A percentile compares a stretch with the other conserved stretches of the same genome.
Evolutionary conservation across 768 basidiomycete species (phyloP).

Genomic region (Fibroporia radiculosa): DNA sequence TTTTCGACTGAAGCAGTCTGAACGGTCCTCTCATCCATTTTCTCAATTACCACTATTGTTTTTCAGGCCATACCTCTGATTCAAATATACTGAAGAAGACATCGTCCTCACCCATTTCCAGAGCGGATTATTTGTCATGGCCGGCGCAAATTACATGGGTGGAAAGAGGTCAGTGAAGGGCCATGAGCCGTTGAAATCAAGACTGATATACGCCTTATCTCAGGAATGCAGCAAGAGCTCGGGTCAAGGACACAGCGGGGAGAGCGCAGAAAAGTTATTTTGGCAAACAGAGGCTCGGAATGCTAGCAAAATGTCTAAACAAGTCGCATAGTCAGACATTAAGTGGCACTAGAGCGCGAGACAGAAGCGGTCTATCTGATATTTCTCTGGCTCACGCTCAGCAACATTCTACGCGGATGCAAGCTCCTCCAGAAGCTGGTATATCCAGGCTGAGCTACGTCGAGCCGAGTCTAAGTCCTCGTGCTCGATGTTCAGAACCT

Average conservation of each 20-base stretch:
- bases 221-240: constrained; percentile 54
- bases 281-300: constrained; percentile 48
- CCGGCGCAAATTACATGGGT: constrained; percentile 72
- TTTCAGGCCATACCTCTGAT: too few species aligned
- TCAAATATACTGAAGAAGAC: too few species aligned
- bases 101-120: too few species aligned
- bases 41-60: too few species aligned
- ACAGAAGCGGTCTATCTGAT: not conserved
- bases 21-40: too few species aligned
- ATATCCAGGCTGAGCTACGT: not conserved
- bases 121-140: too few species aligned
- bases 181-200: too few species aligned
- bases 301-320: constrained; percentile 29
- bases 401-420: too few species aligned
- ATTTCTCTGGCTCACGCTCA: constrained; percentile 21
- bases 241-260: constrained; percentile 46
- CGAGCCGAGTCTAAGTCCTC: not conserved
- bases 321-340: not conserved
- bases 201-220: too few species aligned
- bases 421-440: not conserved
- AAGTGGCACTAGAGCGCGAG: not conserved
- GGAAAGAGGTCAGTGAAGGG: constrained; percentile 61
- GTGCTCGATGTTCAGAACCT: not conserved
- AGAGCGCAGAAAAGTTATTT: constrained; percentile 56
- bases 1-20: too few species aligned